Base-by-base conservation (phyloP, 441 rosid genomes). In the Pelargonium citronellum region DNA sequence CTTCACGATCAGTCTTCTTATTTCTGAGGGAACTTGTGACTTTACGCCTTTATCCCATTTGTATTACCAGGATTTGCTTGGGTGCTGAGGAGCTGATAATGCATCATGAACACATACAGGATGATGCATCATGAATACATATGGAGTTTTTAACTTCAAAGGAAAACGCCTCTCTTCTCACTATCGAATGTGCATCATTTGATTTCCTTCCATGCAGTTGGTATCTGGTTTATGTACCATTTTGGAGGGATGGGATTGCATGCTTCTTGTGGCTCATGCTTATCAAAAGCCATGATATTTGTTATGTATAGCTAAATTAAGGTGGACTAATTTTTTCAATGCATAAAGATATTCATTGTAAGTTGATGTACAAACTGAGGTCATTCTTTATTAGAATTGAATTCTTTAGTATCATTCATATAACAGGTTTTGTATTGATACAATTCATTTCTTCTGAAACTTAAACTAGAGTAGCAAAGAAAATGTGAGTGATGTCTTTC, bases 1-100 rank as follows among this genome's bases (percentile, higher is more conserved):
- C 88, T 87, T 71, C 89, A 79, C 49, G 82, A 84, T 9, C 88
- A 86, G 53, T 87, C 92, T 51, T 86, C 92, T 16, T 87, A 67
- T 82, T 87, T 87, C 78, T 86, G 71, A 77, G 73, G 64, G 71
- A 76, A 60, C 47, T 19, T 60, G 16, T 49, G 16, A 16, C 41
- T 37, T 37, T 6, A 16, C 53, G 47, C 20, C 51, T 17, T 70
- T 41, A 0, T 49, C 67, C 62, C 49, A 17, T 69, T 68, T 49
- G 72, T 72, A 57, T 68, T 71, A 41, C 5, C 44, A 16, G 7
- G 69, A 30, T 49, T 34, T 44, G 17, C 39, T 70, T 9, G 20
- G 22, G 51, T 7, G 65, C 46, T 7, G 65, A 69, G 47, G 65
- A 41, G 66, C 30, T 10, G 1, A 58, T 20, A 17, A 41, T 51